Conservation (phyloP, 352 stramenopile genomes). For the Thraustotheca clavata region DNA sequence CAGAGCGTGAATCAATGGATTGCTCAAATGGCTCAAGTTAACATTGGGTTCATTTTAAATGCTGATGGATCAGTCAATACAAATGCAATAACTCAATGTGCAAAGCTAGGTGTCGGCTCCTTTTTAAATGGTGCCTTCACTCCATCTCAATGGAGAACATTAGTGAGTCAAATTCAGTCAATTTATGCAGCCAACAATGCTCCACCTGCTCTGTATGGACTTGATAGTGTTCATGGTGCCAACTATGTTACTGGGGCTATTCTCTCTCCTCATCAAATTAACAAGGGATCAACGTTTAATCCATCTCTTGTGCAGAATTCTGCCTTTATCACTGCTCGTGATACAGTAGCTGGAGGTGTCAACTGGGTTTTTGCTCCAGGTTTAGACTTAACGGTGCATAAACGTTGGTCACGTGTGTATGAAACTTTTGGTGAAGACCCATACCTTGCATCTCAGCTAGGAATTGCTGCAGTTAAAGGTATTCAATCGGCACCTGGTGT, state of each 20-base stretch:
- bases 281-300: slow-evolving; percentile 71
- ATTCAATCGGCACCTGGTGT: slow-evolving; percentile 70
- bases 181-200: slow-evolving; percentile 33
- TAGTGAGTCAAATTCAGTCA: slow-evolving; percentile 43
- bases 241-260: slow-evolving; percentile 54
- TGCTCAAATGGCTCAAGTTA: slow-evolving; percentile 81
- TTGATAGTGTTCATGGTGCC: slow-evolving; percentile 67
- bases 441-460: slow-evolving; percentile 73
- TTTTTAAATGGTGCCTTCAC: slow-evolving; percentile 52
- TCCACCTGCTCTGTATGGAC: slow-evolving; percentile 38
- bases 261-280: slow-evolving; percentile 68
- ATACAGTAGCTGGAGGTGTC: slow-evolving; percentile 82
- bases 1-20: slow-evolving; percentile 53
- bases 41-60: slow-evolving; percentile 51
- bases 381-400: slow-evolving; percentile 78
- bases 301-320: slow-evolving; percentile 52
- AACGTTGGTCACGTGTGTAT: slow-evolving; percentile 83
- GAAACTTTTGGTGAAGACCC: slow-evolving; percentile 94
- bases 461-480: slow-evolving; percentile 58
- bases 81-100: slow-evolving; percentile 39
- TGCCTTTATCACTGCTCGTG: slow-evolving; percentile 63
- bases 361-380: slow-evolving; percentile 88
- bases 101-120: slow-evolving; percentile 50
- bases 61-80: slow-evolving; percentile 35
- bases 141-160: slow-evolving; percentile 36